Percentiles rank a stretch among this genome's conserved stretches.
Evolutionary conservation across 352 stramenopile species (phyloP).

Genomic region (Phytophthora chlamydospora): DNA sequence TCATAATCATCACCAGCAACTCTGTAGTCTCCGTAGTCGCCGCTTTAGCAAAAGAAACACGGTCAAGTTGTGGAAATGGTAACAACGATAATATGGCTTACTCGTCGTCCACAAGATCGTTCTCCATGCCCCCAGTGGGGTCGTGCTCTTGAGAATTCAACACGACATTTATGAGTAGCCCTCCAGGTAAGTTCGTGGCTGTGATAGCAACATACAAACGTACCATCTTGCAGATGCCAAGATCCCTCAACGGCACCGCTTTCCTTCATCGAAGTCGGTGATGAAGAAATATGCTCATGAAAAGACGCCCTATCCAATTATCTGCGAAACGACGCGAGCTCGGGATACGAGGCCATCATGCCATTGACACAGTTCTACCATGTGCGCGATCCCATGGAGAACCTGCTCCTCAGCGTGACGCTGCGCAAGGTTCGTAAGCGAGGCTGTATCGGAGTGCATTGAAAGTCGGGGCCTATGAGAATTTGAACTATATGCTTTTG

Average conservation of each 20-base stretch:
- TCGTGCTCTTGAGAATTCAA: no score
- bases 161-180: no score
- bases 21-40: background rate
- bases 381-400: conserved; percentile 77
- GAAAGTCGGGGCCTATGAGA: background rate
- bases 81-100: background rate
- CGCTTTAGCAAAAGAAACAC: background rate
- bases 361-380: conserved; percentile 66
- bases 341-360: conserved; percentile 22
- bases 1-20: conserved; percentile 12
- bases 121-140: no score
- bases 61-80: background rate
- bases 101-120: background rate
- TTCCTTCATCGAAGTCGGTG: no score
- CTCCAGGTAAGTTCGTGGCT: no score
- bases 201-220: no score
- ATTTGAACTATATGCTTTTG: background rate
- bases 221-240: no score
- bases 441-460: background rate
- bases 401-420: conserved; percentile 58
- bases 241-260: no score
- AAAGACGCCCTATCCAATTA: background rate
- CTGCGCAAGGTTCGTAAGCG: conserved; percentile 57
- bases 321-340: conserved; percentile 6
- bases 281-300: background rate